Base-by-base conservation (phyloP, 495 filamentous ascomycete genomes). In the Bombardia bombarda region DNA sequence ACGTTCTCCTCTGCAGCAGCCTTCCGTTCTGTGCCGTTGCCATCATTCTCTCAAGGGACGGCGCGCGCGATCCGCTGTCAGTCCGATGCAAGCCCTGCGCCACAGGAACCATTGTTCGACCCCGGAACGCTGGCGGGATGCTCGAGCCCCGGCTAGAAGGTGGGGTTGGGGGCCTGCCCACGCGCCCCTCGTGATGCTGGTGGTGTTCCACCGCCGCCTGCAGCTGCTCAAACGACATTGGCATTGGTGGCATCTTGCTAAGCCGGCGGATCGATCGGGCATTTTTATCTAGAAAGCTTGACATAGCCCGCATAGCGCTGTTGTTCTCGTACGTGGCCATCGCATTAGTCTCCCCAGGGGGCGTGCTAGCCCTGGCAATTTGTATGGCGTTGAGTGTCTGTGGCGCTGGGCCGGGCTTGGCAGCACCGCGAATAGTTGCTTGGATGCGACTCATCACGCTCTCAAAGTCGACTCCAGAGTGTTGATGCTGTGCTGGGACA, bases 211-310 rank as follows among this genome's bases (percentile, higher is more conserved):
- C 47, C 37, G 42, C 48, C 23, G 47, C 55, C 41, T 40, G 46
- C 20, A 68, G 35, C 20, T 68, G 61, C 22, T 66, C 65, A 36
- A 68, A 63, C 1, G 47, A 56, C 49, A 63, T 40, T 19, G 51
- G 50, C 26, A 52, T 46, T 3, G 60, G 42, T 9, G 65, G 62
- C 42, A 65, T 44, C 36, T 56, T 63, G 57, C 66, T 71, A 25
- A 74, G 57, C 21, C 68, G 54, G 6, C 69, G 58, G 36, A 74
- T 70, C 2, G 61, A 57, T 8, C 65, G 62, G 55, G 56, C 62
- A 48, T 73, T 72, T n/a, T 60, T 54, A 34, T 66, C 57, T 23
- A 73, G 63, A 43, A 74, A 74, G 32, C 25, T 61, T 8, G 62
- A 67, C 55, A 73, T 72, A 21, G 65, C 63, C 7, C 52, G 50